Evolutionary conservation across 306 rosid species (phyloP).

Genomic region (Aeschynomene evenia): DNA sequence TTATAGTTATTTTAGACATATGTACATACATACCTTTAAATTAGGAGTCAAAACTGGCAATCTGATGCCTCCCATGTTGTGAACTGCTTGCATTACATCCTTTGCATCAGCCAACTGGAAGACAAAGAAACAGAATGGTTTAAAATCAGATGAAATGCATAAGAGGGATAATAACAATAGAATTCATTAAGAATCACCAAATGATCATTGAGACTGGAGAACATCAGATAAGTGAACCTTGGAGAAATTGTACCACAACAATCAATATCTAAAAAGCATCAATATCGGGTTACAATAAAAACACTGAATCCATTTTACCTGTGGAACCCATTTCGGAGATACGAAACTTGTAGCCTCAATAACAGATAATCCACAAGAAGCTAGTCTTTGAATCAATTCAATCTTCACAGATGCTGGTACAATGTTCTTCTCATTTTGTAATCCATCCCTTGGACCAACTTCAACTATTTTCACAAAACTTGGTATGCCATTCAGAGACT

Average conservation of each 20-base stretch:
- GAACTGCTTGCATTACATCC: conserved; percentile 76
- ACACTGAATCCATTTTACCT: conserved; percentile 47
- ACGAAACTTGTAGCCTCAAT: conserved; percentile 95
- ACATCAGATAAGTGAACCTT: conserved; percentile 13
- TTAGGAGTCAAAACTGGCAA: conserved; percentile 90
- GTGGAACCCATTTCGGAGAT: conserved; percentile 97
- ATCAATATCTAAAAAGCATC: conserved; percentile 11
- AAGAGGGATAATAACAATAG: not conserved
- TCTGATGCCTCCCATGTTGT: conserved; percentile 53
- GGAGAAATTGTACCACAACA: not conserved
- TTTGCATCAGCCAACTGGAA: conserved; percentile 82
- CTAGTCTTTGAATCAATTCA: conserved; percentile 73
- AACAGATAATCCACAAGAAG: conserved; percentile 72
- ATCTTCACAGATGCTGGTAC: conserved; percentile 71
- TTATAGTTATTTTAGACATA: not conserved
- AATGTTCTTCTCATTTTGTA: conserved; percentile 81
- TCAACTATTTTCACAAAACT: conserved; percentile 86
- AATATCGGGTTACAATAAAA: not conserved
- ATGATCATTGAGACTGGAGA: not conserved
- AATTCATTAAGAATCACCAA: conserved; percentile 5
- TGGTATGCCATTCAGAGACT: conserved; percentile 64
- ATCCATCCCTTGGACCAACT: conserved; percentile 98
- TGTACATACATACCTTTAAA: conserved; percentile 53
- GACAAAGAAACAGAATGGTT: conserved; percentile 9
- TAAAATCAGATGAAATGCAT: not conserved